Conservation (phyloP, 139 green algal genomes). For the Trebouxia sp. region DNA sequence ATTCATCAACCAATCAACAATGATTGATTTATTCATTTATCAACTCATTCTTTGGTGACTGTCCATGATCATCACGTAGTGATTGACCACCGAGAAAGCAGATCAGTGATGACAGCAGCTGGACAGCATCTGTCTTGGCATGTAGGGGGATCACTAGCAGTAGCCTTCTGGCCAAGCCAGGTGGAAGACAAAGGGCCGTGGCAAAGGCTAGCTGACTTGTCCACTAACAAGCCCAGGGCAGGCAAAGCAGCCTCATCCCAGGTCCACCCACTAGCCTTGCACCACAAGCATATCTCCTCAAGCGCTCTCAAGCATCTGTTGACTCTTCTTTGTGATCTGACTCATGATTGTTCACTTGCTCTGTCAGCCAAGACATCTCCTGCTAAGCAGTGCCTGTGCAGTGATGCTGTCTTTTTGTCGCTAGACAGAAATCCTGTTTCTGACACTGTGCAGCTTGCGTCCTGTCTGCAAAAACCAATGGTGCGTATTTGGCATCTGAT, state of each 20-base stretch:
- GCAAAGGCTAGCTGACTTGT: slow-evolving; percentile 34
- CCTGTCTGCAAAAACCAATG: too few species aligned
- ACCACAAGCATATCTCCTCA: too few species aligned
- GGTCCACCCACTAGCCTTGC: not conserved
- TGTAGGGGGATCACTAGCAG: slow-evolving; percentile 35
- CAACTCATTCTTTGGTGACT: not conserved
- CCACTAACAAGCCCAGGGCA: not conserved
- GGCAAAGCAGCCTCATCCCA: not conserved
- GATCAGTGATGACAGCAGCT: not conserved
- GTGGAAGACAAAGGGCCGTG: slow-evolving; percentile 37
- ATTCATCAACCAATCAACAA: not conserved
- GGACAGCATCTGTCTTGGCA: not conserved
- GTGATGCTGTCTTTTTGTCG: too few species aligned
- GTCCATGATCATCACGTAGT: not conserved
- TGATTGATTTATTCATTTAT: not conserved
- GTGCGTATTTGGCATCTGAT: too few species aligned
- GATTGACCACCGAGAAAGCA: not conserved
- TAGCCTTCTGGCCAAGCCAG: slow-evolving; percentile 35
- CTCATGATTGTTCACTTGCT: too few species aligned
- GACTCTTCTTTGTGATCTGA: too few species aligned
- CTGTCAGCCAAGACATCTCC: too few species aligned
- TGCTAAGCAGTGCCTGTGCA: too few species aligned
- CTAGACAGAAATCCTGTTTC: too few species aligned
- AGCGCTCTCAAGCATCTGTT: too few species aligned
- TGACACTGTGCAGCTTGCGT: too few species aligned